Evolutionary conservation across 805 yeast genomes (phyloP).

Genomic region (Dipodascus albidus): DNA sequence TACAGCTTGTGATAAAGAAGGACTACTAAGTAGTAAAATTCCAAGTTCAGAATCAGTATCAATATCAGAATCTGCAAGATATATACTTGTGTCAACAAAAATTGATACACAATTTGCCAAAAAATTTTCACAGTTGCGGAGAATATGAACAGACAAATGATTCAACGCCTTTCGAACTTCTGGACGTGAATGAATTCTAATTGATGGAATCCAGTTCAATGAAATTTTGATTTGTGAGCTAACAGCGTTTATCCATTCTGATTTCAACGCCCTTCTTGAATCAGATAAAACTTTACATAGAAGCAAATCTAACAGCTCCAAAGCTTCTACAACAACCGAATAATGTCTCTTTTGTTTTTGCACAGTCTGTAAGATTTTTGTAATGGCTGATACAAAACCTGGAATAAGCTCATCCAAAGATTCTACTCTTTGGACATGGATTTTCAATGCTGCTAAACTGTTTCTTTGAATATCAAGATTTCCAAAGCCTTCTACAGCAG

Average conservation of each 20-base stretch:
- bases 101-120: conserved; percentile 29
- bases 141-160: conserved; percentile 22
- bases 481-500: conserved; percentile 8
- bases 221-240: conserved; percentile 39
- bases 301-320: conserved; percentile 12
- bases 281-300: conserved; percentile 13
- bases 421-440: conserved; percentile 11
- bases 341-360: conserved; percentile 15
- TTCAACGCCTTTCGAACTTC: conserved; percentile 27
- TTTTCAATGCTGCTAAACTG: background rate
- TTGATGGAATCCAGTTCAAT: conserved; percentile 26
- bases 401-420: conserved; percentile 21
- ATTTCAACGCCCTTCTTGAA: conserved; percentile 15
- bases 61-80: conserved; percentile 13
- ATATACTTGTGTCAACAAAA: conserved; percentile 27
- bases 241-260: conserved; percentile 46
- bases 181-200: conserved; percentile 21
- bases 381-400: conserved; percentile 22
- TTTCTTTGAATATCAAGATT: conserved; percentile 1
- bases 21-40: background rate
- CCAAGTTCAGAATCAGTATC: conserved; percentile 5
- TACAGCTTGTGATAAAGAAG: conserved; percentile 1
- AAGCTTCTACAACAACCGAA: conserved; percentile 10
- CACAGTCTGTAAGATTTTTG: conserved; percentile 16
- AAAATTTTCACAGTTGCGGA: conserved; percentile 26